Evolutionary conservation across 2,329 filamentous ascomycete species (phyloP), one percentile per base, ranked within the genome.

Genomic region (Cladophialophora immunda): DNA sequence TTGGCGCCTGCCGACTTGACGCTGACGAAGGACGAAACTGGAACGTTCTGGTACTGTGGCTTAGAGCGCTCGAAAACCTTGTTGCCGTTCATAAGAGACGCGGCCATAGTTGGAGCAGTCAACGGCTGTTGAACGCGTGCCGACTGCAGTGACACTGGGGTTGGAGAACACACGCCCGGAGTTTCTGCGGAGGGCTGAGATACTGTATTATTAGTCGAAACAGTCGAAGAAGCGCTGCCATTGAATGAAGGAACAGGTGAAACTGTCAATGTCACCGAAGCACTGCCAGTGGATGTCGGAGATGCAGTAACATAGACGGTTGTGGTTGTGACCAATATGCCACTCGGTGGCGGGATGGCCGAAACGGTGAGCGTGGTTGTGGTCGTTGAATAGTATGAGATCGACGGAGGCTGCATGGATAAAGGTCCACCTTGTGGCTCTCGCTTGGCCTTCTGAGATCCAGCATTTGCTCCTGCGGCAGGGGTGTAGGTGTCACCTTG

Each of bases 21-120:
- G 72, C 91, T 94, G 73, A 96, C 81, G 75, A 99, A 97, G 36
- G 86, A 86, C 67, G 83, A 85, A n/a, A 84, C 86, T 2, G 88
- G 79, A 2, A 92, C 80, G 50, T 82, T 81, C 76, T 91, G 87
- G 76, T 98, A 99, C 78, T 97, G 92, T 15, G 95, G 95, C 85
- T 95, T 97, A 78, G 89, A 90, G 72, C 91, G 90, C 70, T 93
- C 91, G 76, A 94, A 93, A 73, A 97, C 83, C 41, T 86, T 89
- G 27, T 83, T 78, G 45, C 79, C 78, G 70, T 88, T 84, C 45
- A 94, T 83, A 17, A 98, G 89, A 27, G 76, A 68, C 27, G 66
- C 58, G 55, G 64, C 68, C 29, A 70, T 53, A 13, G 38, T 65
- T 4, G 68, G 66, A 19, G 63, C 60, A 8, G 60, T 68, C 45